These are phyloP conservation scores for Trypanosoma rangeli DNA, from an alignment of 208 protist species.

Conservation along the genomic window DNA sequence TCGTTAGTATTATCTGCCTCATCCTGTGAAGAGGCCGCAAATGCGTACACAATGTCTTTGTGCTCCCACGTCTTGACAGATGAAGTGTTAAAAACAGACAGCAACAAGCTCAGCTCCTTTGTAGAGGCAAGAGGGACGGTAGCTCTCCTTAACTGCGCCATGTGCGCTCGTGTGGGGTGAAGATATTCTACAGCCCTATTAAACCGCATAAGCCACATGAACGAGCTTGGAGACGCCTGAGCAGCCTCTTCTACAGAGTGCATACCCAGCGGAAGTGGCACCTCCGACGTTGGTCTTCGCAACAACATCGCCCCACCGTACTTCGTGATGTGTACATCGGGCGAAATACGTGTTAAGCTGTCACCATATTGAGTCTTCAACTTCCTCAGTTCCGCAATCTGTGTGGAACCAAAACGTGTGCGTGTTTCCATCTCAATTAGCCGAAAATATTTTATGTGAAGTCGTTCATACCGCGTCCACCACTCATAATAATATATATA, in stretches of 20 bases:
- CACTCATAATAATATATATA: slow-evolving; percentile 13
- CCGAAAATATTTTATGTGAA: slow-evolving; percentile 25
- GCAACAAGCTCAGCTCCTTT: slow-evolving; percentile 2
- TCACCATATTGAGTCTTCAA: background rate
- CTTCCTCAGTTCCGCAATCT: background rate
- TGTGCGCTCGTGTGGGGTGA: slow-evolving; percentile 20
- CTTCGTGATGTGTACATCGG: slow-evolving; percentile 9
- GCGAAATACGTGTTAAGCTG: background rate
- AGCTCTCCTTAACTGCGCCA: slow-evolving; percentile 15
- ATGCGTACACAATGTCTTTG: slow-evolving; percentile 7
- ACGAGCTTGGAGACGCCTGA: slow-evolving; percentile 12
- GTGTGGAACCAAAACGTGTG: background rate
- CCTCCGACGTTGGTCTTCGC: background rate
- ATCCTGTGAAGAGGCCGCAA: background rate
- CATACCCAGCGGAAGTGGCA: slow-evolving; percentile 20
- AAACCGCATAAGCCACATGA: slow-evolving; percentile 35
- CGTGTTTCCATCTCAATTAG: slow-evolving; percentile 22
- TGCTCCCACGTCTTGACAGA: background rate
- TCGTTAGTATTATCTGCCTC: background rate
- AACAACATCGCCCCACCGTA: slow-evolving; percentile 15
- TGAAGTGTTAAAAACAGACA: background rate
- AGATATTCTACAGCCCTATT: slow-evolving; percentile 21
- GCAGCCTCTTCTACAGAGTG: background rate
- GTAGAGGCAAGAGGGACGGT: background rate
- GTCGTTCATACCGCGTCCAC: slow-evolving; percentile 30